Base-by-base conservation (phyloP, 116 monocot species). In the Posidonia oceanica region DNA sequence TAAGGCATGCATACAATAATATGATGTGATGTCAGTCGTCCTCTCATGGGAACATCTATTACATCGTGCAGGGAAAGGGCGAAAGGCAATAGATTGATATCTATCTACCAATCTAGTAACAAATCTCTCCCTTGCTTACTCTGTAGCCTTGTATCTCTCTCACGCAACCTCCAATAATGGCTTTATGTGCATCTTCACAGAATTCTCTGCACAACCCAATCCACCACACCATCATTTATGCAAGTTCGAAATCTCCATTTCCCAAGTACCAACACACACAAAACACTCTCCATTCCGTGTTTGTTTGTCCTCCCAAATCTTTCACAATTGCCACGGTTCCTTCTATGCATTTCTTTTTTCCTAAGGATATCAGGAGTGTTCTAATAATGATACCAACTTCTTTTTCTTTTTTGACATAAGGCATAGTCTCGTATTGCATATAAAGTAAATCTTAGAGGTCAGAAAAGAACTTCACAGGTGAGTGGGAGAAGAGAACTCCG, bases 21-120 rank as follows among this genome's bases (percentile, higher is more conserved):
- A 63, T 29, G 63, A 16, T 15, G 63, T 66, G 44, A 42, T 20
- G 66, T 42, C 44, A 42, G 66, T 66, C 41, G 66, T 66, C 44
- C 66, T 14, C 36, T 14, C 2, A 0, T 39, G 66, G 41, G 41
- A 66, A 40, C 29, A 29, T 29, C 29, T 29, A 29, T 29, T 29
- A 39, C 2, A 66, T 40, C 39, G 14, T n/a, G 65, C 65, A 65
- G 18, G 65, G 23, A 42, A 65, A 39, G 29, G 11, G 36, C 4
- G 62, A 14, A 36, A 29, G 66, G 41, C 20, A 15, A 66, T 44
- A 66, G 65, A 66, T 44, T 18, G 39, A 17, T 18, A 21, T 66
- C 66, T 41, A 44, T 44, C 41, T 18, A n/a, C 66, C 66, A 39
- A 18, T 66, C 41, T 42, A 66, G 39, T 16, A 44, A 42, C 66